Base-by-base conservation (phyloP, 192 early-diverging fungal species). In the Entophlyctis helioformis region DNA sequence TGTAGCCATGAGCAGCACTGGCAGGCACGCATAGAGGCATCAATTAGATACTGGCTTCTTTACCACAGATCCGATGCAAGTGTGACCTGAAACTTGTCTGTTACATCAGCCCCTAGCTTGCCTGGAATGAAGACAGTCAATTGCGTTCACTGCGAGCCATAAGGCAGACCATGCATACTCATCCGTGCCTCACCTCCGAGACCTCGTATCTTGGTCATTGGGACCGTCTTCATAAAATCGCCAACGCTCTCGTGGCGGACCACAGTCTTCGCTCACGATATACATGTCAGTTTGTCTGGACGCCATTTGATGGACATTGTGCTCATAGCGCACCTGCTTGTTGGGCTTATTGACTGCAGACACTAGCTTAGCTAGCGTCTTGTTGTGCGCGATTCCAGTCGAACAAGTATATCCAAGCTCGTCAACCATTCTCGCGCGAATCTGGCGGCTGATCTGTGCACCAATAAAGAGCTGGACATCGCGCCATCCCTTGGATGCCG, bases 291-390 rank as follows among this genome's bases (percentile, higher is more conserved):
- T 23, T 44, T 19, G 8, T 10, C 13, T 42, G 7, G 15, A 15
- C 33, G 15, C 33, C 8, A 8, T 34, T 34, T 34, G 15, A 8
- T 42, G 9, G 9, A 42, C 9, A 42, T 18, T 10, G 8, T 18
- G 40, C 40, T 42, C 44, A 41, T 10, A 8, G 21, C 43, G 16
- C 61, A 82, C 77, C 66, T 84, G 85, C 42, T 82, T 77, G 54
- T 83, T 75, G 1, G 91, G 91, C 35, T 95, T 95, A 57, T 95
- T 82, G 41, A 83, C 38, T 1, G 75, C 82, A 24, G 83, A 86
- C 38, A 85, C 78, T 4, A 97, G 62, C 55, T 97, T 97, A 1
- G 88, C 83, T 18, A 91, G 58, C 2, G 79, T 76, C 36, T 84
- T 84, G 60, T 89, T 92, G 58, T 89, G 87, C 5, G 87, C 77